A percentile compares a stretch with the other conserved stretches of the same genome.
Conservation (phyloP, 2,329 filamentous ascomycete species). For the Drechslerella dactyloides region DNA sequence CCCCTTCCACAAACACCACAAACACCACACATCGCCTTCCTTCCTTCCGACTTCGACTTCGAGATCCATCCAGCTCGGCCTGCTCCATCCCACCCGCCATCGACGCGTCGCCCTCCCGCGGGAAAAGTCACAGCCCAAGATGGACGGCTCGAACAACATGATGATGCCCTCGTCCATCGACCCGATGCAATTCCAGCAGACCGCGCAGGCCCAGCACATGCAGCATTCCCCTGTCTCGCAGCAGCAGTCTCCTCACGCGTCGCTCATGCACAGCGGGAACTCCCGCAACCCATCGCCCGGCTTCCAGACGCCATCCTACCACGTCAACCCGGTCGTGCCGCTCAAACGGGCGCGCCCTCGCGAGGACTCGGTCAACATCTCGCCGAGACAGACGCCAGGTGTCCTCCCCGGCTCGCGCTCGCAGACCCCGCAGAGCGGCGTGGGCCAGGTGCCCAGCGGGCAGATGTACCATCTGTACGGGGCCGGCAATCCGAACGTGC, state of each 20-base stretch:
- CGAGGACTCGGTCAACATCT: slow-evolving; percentile 84
- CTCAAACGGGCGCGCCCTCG: slow-evolving; percentile 82
- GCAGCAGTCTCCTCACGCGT: slow-evolving; percentile 55
- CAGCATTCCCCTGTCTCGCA: slow-evolving; percentile 6
- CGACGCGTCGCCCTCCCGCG: slow-evolving; percentile 23
- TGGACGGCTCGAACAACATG: slow-evolving; percentile 57
- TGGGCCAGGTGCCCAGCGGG: slow-evolving; percentile 69
- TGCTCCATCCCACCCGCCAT: not conserved
- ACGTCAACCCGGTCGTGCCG: slow-evolving; percentile 83
- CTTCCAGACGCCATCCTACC: slow-evolving; percentile 78
- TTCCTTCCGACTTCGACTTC: not conserved
- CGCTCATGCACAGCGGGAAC: slow-evolving; percentile 78
- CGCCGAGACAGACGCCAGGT: slow-evolving; percentile 75
- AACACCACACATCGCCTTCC: not conserved
- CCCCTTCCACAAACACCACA: not conserved
- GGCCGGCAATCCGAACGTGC: slow-evolving; percentile 67
- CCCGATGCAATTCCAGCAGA: slow-evolving; percentile 61
- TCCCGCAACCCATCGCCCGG: slow-evolving; percentile 82
- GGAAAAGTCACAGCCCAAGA: slow-evolving; percentile 7
- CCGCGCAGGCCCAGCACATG: slow-evolving; percentile 1
- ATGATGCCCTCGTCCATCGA: slow-evolving; percentile 67
- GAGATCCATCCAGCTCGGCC: not conserved
- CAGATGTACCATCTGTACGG: slow-evolving; percentile 72
- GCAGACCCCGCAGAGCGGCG: slow-evolving; percentile 72
- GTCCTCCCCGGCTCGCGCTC: slow-evolving; percentile 83